phyloP scores from a whole-genome alignment of 179 eudicot genomes.

The Corrigiola litoralis region DNA sequence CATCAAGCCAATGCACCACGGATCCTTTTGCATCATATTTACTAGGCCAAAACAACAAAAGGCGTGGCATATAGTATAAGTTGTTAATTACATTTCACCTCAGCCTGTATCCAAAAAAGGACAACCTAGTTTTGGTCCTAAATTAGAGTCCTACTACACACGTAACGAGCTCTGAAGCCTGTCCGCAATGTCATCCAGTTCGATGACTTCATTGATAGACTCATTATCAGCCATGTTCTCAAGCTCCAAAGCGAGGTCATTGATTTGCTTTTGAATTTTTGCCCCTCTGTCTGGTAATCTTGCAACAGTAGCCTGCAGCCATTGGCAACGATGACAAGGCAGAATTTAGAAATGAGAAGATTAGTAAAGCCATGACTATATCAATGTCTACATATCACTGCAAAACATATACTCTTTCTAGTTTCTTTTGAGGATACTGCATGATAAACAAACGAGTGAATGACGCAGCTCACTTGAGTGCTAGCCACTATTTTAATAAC shows the following conservation, averaged over 20 bases:
- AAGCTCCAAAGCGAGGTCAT: slow-evolving; percentile 52
- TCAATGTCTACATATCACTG: no score
- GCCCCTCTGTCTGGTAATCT: slow-evolving; percentile 74
- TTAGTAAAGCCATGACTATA: no score
- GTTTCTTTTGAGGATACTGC: no score
- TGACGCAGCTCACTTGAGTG: no score
- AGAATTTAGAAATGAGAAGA: background rate
- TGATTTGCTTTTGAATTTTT: slow-evolving; percentile 63
- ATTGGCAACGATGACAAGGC: background rate
- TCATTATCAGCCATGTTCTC: slow-evolving; percentile 32
- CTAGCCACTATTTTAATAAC: no score
- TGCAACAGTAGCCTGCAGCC: slow-evolving; percentile 50
- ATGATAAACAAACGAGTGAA: no score
- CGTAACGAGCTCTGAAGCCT: slow-evolving; percentile 41
- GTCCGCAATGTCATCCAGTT: slow-evolving; percentile 55
- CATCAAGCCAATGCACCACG: slow-evolving; percentile 17
- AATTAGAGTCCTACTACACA: slow-evolving; percentile 26
- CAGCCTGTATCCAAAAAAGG: background rate
- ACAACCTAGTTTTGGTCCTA: background rate
- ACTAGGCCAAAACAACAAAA: background rate
- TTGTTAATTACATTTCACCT: background rate
- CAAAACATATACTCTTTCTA: no score
- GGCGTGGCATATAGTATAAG: background rate
- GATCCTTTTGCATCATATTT: background rate
- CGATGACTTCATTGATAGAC: slow-evolving; percentile 36